Conservation (phyloP, 805 yeast genomes). For the Starmerella floris region DNA sequence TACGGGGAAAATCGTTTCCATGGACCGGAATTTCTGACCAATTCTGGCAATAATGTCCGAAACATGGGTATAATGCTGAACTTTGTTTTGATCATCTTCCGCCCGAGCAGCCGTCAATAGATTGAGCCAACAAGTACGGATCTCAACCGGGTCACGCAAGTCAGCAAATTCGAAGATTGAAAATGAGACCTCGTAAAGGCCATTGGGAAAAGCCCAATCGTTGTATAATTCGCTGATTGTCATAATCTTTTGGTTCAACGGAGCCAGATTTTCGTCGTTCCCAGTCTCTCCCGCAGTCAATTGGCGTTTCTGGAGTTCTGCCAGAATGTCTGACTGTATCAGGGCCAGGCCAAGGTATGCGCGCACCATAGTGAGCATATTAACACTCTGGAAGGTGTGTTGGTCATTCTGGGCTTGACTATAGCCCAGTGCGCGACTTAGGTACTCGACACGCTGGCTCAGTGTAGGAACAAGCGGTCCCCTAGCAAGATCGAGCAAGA, state of each 20-base stretch:
- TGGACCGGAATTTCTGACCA: conserved; percentile 47
- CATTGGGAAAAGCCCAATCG: conserved; percentile 73
- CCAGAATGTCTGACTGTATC: conserved; percentile 55
- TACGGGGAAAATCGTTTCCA: conserved; percentile 72
- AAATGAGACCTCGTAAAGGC: conserved; percentile 71
- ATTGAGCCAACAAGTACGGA: conserved; percentile 66
- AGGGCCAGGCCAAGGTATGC: conserved; percentile 78
- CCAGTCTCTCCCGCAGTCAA: conserved; percentile 24
- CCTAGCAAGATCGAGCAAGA: conserved; percentile 56
- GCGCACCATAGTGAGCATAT: conserved; percentile 52
- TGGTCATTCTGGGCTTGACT: conserved; percentile 63
- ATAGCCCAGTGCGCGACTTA: conserved; percentile 86
- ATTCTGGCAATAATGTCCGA: conserved; percentile 32
- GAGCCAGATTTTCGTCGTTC: conserved; percentile 37
- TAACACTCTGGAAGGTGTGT: conserved; percentile 62
- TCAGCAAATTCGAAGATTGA: conserved; percentile 72
- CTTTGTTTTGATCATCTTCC: conserved; percentile 22
- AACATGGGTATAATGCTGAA: conserved; percentile 29
- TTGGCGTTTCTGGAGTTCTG: conserved; percentile 16
- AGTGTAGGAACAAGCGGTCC: conserved; percentile 57
- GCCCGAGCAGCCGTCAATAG: conserved; percentile 41
- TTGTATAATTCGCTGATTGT: conserved; percentile 71
- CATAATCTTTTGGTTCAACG: conserved; percentile 51
- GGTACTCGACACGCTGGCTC: conserved; percentile 66
- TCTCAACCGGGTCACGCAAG: conserved; percentile 71